A percentile compares a stretch with the other conserved stretches of the same genome.
Evolutionary conservation across 2,329 filamentous ascomycete species (phyloP).

Genomic region (Berkeleyomyces basicola): DNA sequence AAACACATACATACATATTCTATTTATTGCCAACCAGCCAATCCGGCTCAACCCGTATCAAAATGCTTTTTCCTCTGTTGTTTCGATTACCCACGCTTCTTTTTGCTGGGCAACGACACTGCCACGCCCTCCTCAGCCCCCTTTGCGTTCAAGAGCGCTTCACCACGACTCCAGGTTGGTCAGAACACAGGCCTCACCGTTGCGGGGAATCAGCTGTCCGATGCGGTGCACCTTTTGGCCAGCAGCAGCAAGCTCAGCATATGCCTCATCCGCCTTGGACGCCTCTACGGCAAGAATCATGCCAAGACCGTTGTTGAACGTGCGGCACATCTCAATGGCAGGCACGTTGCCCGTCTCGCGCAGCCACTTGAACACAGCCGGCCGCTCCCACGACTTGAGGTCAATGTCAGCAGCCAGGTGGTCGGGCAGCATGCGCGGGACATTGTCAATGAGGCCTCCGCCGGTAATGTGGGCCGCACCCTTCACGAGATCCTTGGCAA

Average conservation of each 20-base stretch:
- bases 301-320: conserved; percentile 88
- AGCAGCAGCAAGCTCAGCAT: conserved; percentile 40
- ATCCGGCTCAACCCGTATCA: not conserved
- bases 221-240: conserved; percentile 67
- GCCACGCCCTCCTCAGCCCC: not conserved
- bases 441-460: conserved; percentile 81
- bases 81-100: not conserved
- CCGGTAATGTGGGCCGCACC: conserved; percentile 96
- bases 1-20: not conserved
- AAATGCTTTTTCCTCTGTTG: not conserved
- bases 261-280: conserved; percentile 44
- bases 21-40: not conserved
- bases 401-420: conserved; percentile 69
- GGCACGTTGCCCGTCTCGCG: conserved; percentile 55
- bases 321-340: conserved; percentile 67
- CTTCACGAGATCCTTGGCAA: conserved; percentile 52
- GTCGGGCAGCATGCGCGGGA: conserved; percentile 78
- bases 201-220: conserved; percentile 50
- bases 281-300: conserved; percentile 76
- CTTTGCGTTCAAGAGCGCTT: not conserved
- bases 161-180: conserved; percentile 14
- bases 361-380: conserved; percentile 74
- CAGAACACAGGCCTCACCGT: conserved; percentile 18
- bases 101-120: not conserved
- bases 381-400: conserved; percentile 56